Evolutionary conservation across 2,329 filamentous ascomycete species (phyloP).

Genomic region (Cytospora schulzeri): DNA sequence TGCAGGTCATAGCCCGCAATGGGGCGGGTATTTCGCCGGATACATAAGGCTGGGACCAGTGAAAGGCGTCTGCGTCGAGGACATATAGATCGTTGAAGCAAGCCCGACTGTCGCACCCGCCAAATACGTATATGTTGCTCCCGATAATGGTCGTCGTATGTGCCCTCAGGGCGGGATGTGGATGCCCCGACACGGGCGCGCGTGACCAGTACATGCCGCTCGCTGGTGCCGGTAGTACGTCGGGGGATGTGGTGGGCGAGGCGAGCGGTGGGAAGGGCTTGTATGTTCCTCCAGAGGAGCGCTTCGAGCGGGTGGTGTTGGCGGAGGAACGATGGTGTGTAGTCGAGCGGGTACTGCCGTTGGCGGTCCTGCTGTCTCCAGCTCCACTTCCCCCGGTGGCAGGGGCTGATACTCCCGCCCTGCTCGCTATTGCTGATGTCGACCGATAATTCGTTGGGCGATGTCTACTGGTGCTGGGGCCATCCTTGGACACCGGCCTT

Average conservation of each 20-base stretch:
- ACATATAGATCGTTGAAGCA: constrained; percentile 73
- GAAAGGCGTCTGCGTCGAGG: constrained; percentile 69
- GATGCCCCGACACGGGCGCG: constrained; percentile 63
- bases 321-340: constrained; percentile 17
- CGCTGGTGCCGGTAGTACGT: constrained; percentile 64
- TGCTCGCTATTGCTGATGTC: constrained; percentile 53
- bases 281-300: constrained; percentile 39
- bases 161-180: constrained; percentile 64
- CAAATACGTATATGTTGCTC: constrained; percentile 69
- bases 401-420: constrained; percentile 33
- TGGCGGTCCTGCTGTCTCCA: constrained; percentile 32
- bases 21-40: constrained; percentile 66
- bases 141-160: constrained; percentile 69
- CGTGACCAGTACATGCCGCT: constrained; percentile 75
- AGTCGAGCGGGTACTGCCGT: constrained; percentile 18
- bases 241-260: constrained; percentile 56
- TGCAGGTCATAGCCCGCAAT: constrained; percentile 71
- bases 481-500: constrained; percentile 32
- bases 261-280: constrained; percentile 59
- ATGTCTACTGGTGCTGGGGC: constrained; percentile 36
- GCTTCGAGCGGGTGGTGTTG: constrained; percentile 32
- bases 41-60: constrained; percentile 68
- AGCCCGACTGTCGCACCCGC: constrained; percentile 65
- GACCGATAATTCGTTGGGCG: constrained; percentile 52
- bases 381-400: constrained; percentile 16